Base-by-base conservation (phyloP, 2,329 filamentous ascomycete species). In the Epichloe bromicola region DNA sequence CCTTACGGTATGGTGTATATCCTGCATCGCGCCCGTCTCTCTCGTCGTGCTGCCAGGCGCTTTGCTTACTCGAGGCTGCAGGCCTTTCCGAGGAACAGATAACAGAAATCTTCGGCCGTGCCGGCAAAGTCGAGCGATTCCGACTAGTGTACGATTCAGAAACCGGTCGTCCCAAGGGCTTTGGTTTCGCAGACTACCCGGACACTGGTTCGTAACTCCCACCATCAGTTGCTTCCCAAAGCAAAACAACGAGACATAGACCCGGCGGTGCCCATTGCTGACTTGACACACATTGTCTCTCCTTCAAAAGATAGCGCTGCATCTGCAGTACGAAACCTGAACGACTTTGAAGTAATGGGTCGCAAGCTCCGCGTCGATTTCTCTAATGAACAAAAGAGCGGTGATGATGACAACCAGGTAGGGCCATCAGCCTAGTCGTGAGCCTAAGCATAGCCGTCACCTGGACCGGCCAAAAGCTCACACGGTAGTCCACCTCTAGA, bases 1-100 rank as follows among this genome's bases (percentile, higher is more conserved):
- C 83, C 84, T n/a, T 90, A 89, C 68, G 86, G 83, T 84, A 69
- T 57, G 69, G 36, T 12, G 8, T 33, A 23, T 11, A 6, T n/a
- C 17, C 30, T 42, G 38, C 45, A 17, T 34, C 17, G 47, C 38
- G 47, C 37, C 8, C 38, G 41, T 14, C 14, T 20, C 33, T 19
- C 5, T 3, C 37, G 12, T 40, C 10, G 36, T 34, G 23, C 37
- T 20, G 46, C 33, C 15, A 15, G 40, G 30, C 19, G 10, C 41
- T 30, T n/a, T 38, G 15, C 62, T 65, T 49, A 65, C 56, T 5
- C 11, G 14, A 36, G 7, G 11, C 20, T 23, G n/a, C 61, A 95
- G 90, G 91, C 56, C 82, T 96, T 57, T 95, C 89, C 33, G 93
- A 98, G 70, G 90, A 97, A 66, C 87, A 95, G 66, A 95, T 98